A percentile compares a stretch with the other conserved stretches of the same genome.
Conservation (phyloP, 768 basidiomycete genomes). For the Dentipellis sp. region DNA sequence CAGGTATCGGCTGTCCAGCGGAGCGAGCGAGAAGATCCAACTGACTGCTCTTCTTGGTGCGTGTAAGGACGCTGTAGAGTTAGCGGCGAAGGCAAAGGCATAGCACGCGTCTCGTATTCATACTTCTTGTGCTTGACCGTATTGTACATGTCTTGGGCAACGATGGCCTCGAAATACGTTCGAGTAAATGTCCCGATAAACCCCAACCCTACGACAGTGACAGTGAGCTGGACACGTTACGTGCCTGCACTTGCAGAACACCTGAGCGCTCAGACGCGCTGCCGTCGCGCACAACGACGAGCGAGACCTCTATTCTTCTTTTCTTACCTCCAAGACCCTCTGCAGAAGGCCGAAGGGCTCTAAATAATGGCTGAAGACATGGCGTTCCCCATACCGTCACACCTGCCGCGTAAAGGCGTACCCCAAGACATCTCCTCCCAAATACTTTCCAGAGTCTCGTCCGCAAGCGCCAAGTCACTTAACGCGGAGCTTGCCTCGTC, state of each 20-base stretch:
- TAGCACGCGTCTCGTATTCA: background rate
- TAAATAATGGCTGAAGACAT: conserved; percentile 25
- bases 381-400: conserved; percentile 68
- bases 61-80: conserved; percentile 88
- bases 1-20: conserved; percentile 87
- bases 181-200: background rate
- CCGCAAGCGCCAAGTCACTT: conserved; percentile 46
- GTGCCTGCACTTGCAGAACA: background rate
- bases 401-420: conserved; percentile 56
- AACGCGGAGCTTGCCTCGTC: conserved; percentile 52
- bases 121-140: background rate
- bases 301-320: background rate
- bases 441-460: conserved; percentile 62
- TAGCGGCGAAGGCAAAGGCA: conserved; percentile 37
- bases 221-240: background rate
- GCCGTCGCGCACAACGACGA: background rate
- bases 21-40: conserved; percentile 92
- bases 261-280: background rate
- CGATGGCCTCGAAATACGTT: background rate
- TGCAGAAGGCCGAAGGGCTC: too few species aligned
- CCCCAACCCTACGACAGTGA: background rate
- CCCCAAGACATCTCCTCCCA: conserved; percentile 61
- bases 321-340: too few species aligned
- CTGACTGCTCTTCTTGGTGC: conserved; percentile 84
- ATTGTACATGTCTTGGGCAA: background rate